Conservation (phyloP, 1,284 basidiomycete species). For the Anthracocystis panici-leucophaei region DNA sequence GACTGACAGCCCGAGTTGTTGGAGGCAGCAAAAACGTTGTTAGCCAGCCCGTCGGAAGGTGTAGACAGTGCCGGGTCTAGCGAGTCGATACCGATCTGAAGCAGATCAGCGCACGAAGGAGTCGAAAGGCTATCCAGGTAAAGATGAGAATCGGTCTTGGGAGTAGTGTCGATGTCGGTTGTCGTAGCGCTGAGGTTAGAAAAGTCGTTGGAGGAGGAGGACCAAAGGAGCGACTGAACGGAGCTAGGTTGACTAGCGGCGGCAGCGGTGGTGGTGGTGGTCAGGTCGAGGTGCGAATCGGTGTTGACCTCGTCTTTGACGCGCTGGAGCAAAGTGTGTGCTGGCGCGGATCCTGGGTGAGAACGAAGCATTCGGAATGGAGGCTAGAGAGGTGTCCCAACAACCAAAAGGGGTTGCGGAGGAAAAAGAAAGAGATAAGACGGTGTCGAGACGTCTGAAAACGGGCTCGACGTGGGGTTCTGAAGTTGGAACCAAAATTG, state of each 20-base stretch:
- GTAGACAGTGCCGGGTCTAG: slow-evolving; percentile 3
- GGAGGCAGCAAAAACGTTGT: slow-evolving; percentile 12
- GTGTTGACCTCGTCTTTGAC: slow-evolving; percentile 12
- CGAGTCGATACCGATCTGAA: slow-evolving; percentile 19
- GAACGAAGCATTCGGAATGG: slow-evolving; percentile 39
- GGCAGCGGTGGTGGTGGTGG: background rate
- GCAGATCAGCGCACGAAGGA: slow-evolving; percentile 15
- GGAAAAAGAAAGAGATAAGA: background rate
- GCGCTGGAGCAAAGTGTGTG: slow-evolving; percentile 35
- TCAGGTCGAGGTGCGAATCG: slow-evolving; percentile 5
- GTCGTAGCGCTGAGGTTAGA: too few relatives aligned
- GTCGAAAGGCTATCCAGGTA: slow-evolving; percentile 20
- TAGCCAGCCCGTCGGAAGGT: slow-evolving; percentile 10
- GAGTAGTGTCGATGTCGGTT: slow-evolving; percentile 19
- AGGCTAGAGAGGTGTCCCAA: slow-evolving; percentile 3
- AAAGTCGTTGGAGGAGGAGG: background rate
- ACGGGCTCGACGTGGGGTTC: slow-evolving; percentile 2
- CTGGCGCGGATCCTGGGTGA: slow-evolving; percentile 32
- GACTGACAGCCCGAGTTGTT: slow-evolving; percentile 19
- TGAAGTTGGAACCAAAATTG: background rate
- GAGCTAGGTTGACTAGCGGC: slow-evolving; percentile 12
- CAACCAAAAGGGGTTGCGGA: slow-evolving; percentile 18
- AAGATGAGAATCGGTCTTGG: slow-evolving; percentile 30
- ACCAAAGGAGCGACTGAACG: slow-evolving; percentile 14
- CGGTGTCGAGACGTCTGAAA: slow-evolving; percentile 13